Evolutionary conservation across 345 rosid genomes (phyloP).

Genomic region (Acer negundo): DNA sequence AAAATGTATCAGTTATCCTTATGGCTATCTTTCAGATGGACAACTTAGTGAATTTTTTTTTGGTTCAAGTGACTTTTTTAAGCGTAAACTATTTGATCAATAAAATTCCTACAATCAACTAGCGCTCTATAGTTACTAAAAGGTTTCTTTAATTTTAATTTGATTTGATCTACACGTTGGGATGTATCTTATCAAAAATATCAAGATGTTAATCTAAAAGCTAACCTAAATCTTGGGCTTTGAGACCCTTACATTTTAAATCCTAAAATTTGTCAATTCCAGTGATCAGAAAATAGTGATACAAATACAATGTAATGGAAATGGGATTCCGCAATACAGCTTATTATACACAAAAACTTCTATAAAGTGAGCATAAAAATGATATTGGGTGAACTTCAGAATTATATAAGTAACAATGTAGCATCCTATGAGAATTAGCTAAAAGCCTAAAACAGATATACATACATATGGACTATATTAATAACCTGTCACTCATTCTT

Average conservation of each 20-base stretch:
- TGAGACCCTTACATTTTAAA: background rate
- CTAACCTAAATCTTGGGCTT: background rate
- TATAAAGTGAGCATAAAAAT: background rate
- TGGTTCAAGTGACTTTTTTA: background rate
- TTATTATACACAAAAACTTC: background rate
- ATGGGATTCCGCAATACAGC: background rate
- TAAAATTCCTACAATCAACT: background rate
- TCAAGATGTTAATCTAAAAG: too few relatives aligned
- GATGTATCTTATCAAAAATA: background rate
- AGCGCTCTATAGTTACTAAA: background rate
- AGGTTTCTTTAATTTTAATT: background rate
- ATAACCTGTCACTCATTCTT: background rate
- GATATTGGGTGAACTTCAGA: background rate
- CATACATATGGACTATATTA: background rate
- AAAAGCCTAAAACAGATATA: constrained; percentile 11
- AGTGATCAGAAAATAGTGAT: background rate
- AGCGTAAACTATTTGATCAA: background rate
- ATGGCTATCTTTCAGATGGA: background rate
- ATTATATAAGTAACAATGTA: background rate
- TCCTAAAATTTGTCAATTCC: background rate
- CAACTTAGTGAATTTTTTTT: background rate
- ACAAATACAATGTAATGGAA: background rate
- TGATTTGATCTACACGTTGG: background rate
- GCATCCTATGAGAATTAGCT: constrained; percentile 10
- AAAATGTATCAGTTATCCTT: background rate